phyloP scores from a whole-genome alignment of 2,329 filamentous ascomycete species.

The Pestalotiopsis sp. region DNA sequence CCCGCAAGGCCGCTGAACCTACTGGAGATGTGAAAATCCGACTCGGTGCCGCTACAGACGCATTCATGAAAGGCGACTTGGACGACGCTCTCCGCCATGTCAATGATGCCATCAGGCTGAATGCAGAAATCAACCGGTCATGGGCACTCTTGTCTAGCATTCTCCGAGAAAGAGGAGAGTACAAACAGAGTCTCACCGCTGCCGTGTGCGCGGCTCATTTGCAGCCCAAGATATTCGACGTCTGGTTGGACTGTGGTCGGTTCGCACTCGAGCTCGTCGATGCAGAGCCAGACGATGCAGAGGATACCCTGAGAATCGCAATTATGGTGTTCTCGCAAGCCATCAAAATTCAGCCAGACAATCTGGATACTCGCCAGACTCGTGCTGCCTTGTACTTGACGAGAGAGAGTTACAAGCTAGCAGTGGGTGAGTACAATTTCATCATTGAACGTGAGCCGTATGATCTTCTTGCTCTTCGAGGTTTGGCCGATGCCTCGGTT shows the following conservation, averaged over 20 bases:
- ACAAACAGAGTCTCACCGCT: slow-evolving; percentile 60
- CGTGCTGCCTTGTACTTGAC: slow-evolving; percentile 61
- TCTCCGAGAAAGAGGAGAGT: slow-evolving; percentile 61
- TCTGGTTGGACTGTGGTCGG: slow-evolving; percentile 63
- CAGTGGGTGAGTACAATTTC: slow-evolving; percentile 59
- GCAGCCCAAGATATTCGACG: slow-evolving; percentile 60
- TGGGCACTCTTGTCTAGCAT: slow-evolving; percentile 66
- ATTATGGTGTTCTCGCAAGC: slow-evolving; percentile 63
- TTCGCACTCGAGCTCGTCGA: slow-evolving; percentile 56
- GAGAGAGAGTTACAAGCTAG: slow-evolving; percentile 46
- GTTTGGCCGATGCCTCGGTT: slow-evolving; percentile 60
- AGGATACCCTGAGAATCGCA: slow-evolving; percentile 54
- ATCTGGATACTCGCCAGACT: slow-evolving; percentile 60
- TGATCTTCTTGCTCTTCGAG: slow-evolving; percentile 58
- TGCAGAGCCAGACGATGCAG: slow-evolving; percentile 47
- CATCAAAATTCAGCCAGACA: slow-evolving; percentile 58
- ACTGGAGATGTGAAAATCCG: slow-evolving; percentile 72
- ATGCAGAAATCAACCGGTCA: slow-evolving; percentile 67
- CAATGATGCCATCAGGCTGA: slow-evolving; percentile 68
- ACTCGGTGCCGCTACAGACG: slow-evolving; percentile 68
- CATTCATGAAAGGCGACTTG: slow-evolving; percentile 66
- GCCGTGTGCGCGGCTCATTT: slow-evolving; percentile 66
- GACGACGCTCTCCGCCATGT: slow-evolving; percentile 61
- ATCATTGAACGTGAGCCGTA: slow-evolving; percentile 55
- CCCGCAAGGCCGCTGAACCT: slow-evolving; percentile 67